Percentiles rank a stretch among this genome's conserved stretches.
phyloP scores from a whole-genome alignment of 495 filamentous ascomycete genomes.

The Hypoxylon trugodes region DNA sequence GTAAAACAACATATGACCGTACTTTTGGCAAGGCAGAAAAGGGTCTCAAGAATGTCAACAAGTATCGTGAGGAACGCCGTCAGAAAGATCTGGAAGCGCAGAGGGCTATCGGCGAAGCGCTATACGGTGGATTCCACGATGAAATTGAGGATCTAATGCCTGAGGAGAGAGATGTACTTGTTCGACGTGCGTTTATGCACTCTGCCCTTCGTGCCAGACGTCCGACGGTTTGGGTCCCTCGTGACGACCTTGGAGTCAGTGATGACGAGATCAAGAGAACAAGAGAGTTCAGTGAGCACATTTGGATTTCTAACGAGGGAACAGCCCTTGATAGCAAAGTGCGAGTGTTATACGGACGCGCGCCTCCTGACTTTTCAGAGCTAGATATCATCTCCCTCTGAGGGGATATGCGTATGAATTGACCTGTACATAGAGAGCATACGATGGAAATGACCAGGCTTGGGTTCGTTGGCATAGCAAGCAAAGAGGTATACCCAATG shows the following conservation, averaged over 20 bases:
- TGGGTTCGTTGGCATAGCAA: slow-evolving; percentile 36
- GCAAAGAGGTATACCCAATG: slow-evolving; percentile 32
- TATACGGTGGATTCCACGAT: slow-evolving; percentile 87
- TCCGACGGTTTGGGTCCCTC: slow-evolving; percentile 93
- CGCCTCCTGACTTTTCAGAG: slow-evolving; percentile 92
- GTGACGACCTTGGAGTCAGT: slow-evolving; percentile 88
- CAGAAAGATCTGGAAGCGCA: slow-evolving; percentile 72
- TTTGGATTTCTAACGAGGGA: slow-evolving; percentile 95
- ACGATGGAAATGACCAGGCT: slow-evolving; percentile 34
- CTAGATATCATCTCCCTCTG: slow-evolving; percentile 86
- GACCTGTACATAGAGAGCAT: slow-evolving; percentile 31
- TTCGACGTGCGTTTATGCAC: slow-evolving; percentile 91
- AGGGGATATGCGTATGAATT: slow-evolving; percentile 15
- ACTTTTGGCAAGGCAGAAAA: slow-evolving; percentile 54
- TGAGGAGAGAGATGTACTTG: slow-evolving; percentile 86
- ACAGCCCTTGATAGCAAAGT: slow-evolving; percentile 85
- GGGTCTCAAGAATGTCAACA: slow-evolving; percentile 46
- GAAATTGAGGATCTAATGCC: slow-evolving; percentile 94
- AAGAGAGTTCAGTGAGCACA: slow-evolving; percentile 75
- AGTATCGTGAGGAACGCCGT: slow-evolving; percentile 52
- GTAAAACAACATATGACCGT: slow-evolving; percentile 50
- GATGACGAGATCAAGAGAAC: slow-evolving; percentile 90
- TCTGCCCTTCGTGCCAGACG: slow-evolving; percentile 83
- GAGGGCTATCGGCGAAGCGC: slow-evolving; percentile 72
- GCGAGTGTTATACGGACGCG: slow-evolving; percentile 84